Base-by-base conservation (phyloP, 345 rosid genomes). In the Conringia planisiliqua region DNA sequence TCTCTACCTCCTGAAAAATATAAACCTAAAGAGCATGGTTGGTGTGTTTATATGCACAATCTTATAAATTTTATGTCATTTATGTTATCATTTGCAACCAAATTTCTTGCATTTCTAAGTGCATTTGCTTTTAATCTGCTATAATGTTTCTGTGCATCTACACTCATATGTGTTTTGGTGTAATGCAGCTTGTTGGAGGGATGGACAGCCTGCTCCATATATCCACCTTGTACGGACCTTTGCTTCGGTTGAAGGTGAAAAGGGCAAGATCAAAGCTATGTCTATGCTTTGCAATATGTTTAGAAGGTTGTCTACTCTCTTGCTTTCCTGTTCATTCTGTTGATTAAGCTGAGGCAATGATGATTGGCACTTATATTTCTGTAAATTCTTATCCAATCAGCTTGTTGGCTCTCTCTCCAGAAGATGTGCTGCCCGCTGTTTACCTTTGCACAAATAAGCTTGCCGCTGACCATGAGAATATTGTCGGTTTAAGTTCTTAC, bases 201-300 rank as follows among this genome's bases (percentile, higher is more conserved):
- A 35, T 74, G 96, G 97, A 78, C 82, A 88, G 57, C 88, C 89
- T 62, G 87, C 93, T 76, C 97, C 97, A 35, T 93, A 88, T 71
- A 75, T 91, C 73, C 96, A 91, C 80, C 92, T 93, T 72, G 96
- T 90, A 20, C 84, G 90, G 38, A 83, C 97, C 61, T 93, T 93
- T 86, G 88, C 88, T 62, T 78, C 92, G 43, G 90, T 89, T 66
- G 96, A 87, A 75, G 80, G 82, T 79, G 94, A 93, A 84, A 93
- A 81, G 33, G 96, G 97, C 40, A 93, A 84, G 87, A 89, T 86
- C 68, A 93, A 87, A 84, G 94, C 92, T 79, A 87, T 84, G 74
- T 85, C 90, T 57, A 88, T 89, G 88, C 81, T 93, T 66, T 88
- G 98, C 86, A 93, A 91, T 79, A 93, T 93, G 97, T 91, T 93